Evolutionary conservation across 345 rosid genomes (phyloP).

Genomic region (Hibiscus trionum): DNA sequence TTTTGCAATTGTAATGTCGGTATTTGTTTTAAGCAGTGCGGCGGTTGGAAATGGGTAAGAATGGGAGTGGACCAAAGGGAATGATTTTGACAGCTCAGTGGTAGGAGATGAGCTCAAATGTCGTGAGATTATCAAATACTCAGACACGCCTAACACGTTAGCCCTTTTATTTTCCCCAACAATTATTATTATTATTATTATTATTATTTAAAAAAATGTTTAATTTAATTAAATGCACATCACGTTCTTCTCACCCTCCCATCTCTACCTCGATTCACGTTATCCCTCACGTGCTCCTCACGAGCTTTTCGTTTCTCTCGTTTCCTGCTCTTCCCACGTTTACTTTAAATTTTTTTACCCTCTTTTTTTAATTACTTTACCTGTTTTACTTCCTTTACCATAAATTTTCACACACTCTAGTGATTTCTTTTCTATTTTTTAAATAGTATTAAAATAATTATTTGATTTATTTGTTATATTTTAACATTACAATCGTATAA

Average conservation of each 20-base stretch:
- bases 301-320: conserved; percentile 12
- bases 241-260: conserved; percentile 23
- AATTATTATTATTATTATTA: not conserved
- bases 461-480: too few species aligned
- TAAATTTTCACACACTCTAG: too few species aligned
- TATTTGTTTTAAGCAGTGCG: not conserved
- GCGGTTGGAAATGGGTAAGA: not conserved
- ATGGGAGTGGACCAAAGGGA: not conserved
- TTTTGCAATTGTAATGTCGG: not conserved
- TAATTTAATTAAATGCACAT: conserved; percentile 18
- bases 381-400: too few species aligned
- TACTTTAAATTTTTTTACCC: not conserved
- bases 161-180: not conserved
- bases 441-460: too few species aligned
- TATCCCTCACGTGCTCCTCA: conserved; percentile 26
- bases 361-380: too few species aligned
- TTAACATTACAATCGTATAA: too few species aligned
- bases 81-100: not conserved
- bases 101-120: not conserved
- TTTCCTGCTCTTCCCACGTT: not conserved
- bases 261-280: conserved; percentile 12
- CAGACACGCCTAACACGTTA: conserved; percentile 19
- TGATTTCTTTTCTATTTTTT: too few species aligned
- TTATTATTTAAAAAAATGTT: not conserved
- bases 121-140: not conserved